Evolutionary conservation across 1,139 yeast genomes (phyloP).

Genomic region (Lizanozyma gosingica): DNA sequence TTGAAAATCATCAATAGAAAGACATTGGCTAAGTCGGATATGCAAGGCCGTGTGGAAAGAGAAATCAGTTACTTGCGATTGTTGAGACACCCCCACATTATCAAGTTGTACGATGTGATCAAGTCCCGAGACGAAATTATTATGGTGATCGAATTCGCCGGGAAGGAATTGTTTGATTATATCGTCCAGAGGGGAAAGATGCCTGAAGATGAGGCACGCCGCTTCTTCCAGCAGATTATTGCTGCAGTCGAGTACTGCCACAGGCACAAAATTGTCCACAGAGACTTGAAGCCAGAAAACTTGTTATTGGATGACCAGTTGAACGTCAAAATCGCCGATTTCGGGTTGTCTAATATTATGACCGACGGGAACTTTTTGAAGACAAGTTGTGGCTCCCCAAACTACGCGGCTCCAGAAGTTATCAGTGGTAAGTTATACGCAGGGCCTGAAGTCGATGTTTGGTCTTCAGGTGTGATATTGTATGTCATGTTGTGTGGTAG

Average conservation of each 20-base stretch:
- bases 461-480: slow-evolving; percentile 96
- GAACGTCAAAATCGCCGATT: slow-evolving; percentile 95
- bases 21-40: slow-evolving; percentile 89
- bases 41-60: slow-evolving; percentile 95
- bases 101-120: slow-evolving; percentile 91
- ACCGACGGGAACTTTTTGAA: slow-evolving; percentile 95
- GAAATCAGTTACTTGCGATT: slow-evolving; percentile 86
- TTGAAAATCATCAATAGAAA: slow-evolving; percentile 89
- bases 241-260: slow-evolving; percentile 98
- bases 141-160: slow-evolving; percentile 97
- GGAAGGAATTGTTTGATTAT: slow-evolving; percentile 90
- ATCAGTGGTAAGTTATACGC: slow-evolving; percentile 94
- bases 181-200: slow-evolving; percentile 92
- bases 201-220: slow-evolving; percentile 89
- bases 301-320: slow-evolving; percentile 81
- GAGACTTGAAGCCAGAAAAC: slow-evolving; percentile 95
- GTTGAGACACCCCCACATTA: slow-evolving; percentile 93
- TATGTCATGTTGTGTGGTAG: slow-evolving; percentile 97
- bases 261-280: slow-evolving; percentile 92
- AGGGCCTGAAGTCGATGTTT: slow-evolving; percentile 98
- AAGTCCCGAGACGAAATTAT: slow-evolving; percentile 93
- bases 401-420: slow-evolving; percentile 98
- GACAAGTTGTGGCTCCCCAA: slow-evolving; percentile 95
- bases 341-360: slow-evolving; percentile 93
- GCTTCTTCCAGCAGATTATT: slow-evolving; percentile 94